phyloP scores from a whole-genome alignment of 176 grass and related monocot genomes.

The Zea mays region DNA sequence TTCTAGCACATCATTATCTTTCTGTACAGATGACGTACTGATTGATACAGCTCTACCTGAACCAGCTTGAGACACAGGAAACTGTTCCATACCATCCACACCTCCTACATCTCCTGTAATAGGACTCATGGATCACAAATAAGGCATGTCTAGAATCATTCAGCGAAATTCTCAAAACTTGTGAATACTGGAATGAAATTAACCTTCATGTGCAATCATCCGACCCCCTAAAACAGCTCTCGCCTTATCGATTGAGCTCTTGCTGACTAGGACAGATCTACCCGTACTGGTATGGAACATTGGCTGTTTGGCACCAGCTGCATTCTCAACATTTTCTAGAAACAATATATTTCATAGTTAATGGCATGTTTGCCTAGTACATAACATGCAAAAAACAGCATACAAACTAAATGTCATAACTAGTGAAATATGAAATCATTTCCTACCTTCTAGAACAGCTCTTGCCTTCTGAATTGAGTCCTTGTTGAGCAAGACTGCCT shows the following conservation, averaged over 20 bases:
- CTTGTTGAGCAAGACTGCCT: slow-evolving; percentile 32
- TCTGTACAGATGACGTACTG: slow-evolving; percentile 39
- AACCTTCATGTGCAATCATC: slow-evolving; percentile 33
- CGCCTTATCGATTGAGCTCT: slow-evolving; percentile 53
- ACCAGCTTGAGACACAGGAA: slow-evolving; percentile 50
- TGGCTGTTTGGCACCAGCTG: slow-evolving; percentile 17
- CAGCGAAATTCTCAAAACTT: not conserved
- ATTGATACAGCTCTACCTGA: slow-evolving; percentile 49
- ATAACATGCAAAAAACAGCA: not conserved
- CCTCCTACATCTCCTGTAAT: slow-evolving; percentile 23
- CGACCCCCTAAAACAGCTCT: slow-evolving; percentile 52
- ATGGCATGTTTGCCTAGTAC: not conserved
- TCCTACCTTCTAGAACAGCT: slow-evolving; percentile 54
- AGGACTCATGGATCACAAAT: slow-evolving; percentile 9
- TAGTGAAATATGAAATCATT: slow-evolving; percentile 26
- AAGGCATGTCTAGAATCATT: slow-evolving; percentile 14
- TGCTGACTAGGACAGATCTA: slow-evolving; percentile 44
- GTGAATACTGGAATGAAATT: slow-evolving; percentile 8
- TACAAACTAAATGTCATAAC: not conserved
- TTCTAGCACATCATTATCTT: slow-evolving; percentile 49
- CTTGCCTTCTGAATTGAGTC: slow-evolving; percentile 42
- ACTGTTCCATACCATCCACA: slow-evolving; percentile 33
- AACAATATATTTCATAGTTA: slow-evolving; percentile 22
- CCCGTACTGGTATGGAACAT: slow-evolving; percentile 53
- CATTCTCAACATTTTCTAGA: slow-evolving; percentile 33